Evolutionary conservation across 768 basidiomycete genomes (phyloP).

Genomic region (Pisolithus microcarpus): DNA sequence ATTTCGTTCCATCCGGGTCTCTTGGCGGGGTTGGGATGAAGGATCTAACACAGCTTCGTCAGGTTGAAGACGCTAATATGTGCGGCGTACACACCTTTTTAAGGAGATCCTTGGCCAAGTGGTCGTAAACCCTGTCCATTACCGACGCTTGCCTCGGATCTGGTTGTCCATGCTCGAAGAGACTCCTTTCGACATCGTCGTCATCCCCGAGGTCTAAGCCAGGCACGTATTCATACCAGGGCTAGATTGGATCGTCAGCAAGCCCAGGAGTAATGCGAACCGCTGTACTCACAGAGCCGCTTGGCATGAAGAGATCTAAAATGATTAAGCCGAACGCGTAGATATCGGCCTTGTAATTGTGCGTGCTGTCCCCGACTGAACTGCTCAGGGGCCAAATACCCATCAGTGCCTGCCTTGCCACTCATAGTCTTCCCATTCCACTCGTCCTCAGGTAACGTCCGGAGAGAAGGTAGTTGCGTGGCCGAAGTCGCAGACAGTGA

Average conservation of each 20-base stretch:
- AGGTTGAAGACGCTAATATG: background rate
- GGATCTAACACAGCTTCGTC: background rate
- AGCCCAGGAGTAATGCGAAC: background rate
- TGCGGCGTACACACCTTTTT: background rate
- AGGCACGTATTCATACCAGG: slow-evolving; percentile 5
- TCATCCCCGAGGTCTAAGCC: background rate
- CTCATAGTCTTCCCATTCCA: background rate
- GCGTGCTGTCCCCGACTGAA: slow-evolving; percentile 27
- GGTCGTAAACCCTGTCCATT: slow-evolving; percentile 2
- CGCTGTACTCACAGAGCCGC: slow-evolving; percentile 3
- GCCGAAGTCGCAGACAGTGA: slow-evolving; percentile 12
- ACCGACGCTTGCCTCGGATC: background rate
- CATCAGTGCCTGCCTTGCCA: slow-evolving; percentile 29
- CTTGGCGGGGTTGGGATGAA: slow-evolving; percentile 1
- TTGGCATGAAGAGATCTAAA: slow-evolving; percentile 5
- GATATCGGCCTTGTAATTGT: slow-evolving; percentile 37
- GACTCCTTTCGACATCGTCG: background rate
- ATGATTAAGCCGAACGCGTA: slow-evolving; percentile 33
- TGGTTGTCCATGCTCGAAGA: slow-evolving; percentile 1
- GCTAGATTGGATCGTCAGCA: background rate
- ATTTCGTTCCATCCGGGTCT: slow-evolving; percentile 7
- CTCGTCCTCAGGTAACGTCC: background rate
- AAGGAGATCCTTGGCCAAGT: slow-evolving; percentile 6
- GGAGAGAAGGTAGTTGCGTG: slow-evolving; percentile 9
- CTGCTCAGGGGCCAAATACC: slow-evolving; percentile 40